phyloP scores from a whole-genome alignment of 352 stramenopile species.

The Halophytophthora polymorphica region DNA sequence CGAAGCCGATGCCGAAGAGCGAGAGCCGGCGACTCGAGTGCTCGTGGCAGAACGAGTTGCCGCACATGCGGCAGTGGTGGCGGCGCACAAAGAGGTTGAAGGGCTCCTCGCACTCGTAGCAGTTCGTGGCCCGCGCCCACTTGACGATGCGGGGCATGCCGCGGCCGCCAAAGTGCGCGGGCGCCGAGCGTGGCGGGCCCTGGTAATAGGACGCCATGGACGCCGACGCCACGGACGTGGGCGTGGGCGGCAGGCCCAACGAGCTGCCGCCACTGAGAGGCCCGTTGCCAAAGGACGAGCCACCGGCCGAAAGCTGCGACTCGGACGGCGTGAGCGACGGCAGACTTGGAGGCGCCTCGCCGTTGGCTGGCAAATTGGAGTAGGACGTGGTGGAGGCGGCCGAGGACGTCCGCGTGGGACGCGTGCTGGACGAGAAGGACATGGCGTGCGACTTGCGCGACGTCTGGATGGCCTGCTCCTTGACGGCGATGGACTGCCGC shows the following conservation, averaged over 20 bases:
- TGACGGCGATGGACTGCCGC: slow-evolving; percentile 61
- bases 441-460: slow-evolving; percentile 53
- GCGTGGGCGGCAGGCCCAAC: slow-evolving; percentile 24
- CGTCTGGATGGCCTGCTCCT: slow-evolving; percentile 49
- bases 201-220: slow-evolving; percentile 30
- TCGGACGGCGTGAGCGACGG: slow-evolving; percentile 41
- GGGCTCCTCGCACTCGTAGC: slow-evolving; percentile 78
- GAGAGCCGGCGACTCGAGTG: slow-evolving; percentile 76
- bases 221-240: slow-evolving; percentile 20
- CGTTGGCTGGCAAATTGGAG: slow-evolving; percentile 23
- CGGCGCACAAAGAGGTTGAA: slow-evolving; percentile 84
- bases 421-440: slow-evolving; percentile 61
- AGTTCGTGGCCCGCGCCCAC: slow-evolving; percentile 77
- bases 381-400: slow-evolving; percentile 55
- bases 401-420: slow-evolving; percentile 65
- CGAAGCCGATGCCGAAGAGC: slow-evolving; percentile 75
- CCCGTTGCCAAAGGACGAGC: slow-evolving; percentile 25
- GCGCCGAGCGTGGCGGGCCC: slow-evolving; percentile 16
- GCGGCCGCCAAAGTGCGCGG: slow-evolving; percentile 28
- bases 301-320: slow-evolving; percentile 35
- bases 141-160: slow-evolving; percentile 67
- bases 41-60: slow-evolving; percentile 86
- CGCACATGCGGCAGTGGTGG: slow-evolving; percentile 86
- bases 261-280: slow-evolving; percentile 24
- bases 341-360: slow-evolving; percentile 31